phyloP scores from a whole-genome alignment of 176 grass and related monocot species.

The Aegilops bicornis region DNA sequence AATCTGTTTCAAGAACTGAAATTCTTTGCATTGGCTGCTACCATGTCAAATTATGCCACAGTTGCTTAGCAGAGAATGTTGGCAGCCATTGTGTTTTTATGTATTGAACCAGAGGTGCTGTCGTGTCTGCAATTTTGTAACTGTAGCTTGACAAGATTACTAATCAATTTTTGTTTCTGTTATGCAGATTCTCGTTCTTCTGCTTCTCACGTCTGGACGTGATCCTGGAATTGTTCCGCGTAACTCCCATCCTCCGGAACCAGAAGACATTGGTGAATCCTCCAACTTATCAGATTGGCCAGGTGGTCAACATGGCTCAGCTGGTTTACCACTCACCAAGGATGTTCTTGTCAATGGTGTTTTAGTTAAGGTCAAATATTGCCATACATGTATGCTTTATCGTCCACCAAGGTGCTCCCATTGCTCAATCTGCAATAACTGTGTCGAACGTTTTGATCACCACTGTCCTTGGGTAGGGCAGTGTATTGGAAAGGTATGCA shows the following conservation, averaged over 20 bases:
- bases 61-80: neutral
- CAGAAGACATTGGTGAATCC: conserved; percentile 57
- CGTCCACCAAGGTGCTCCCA: conserved; percentile 82
- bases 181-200: conserved; percentile 57
- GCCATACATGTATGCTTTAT: conserved; percentile 84
- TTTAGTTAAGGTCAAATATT: conserved; percentile 73
- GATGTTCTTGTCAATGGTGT: conserved; percentile 74
- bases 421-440: conserved; percentile 65
- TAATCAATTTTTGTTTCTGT: conserved; percentile 5
- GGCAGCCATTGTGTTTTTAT: neutral
- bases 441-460: conserved; percentile 72
- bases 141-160: neutral
- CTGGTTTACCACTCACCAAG: conserved; percentile 54
- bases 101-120: neutral
- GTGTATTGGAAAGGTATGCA: conserved; percentile 76
- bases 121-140: conserved; percentile 5
- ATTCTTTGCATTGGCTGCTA: neutral
- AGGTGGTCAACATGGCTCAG: conserved; percentile 37
- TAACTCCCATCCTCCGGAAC: conserved; percentile 63
- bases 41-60: neutral
- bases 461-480: conserved; percentile 83
- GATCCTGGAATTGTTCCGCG: conserved; percentile 81
- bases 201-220: conserved; percentile 63
- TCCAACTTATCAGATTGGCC: conserved; percentile 61
- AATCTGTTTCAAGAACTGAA: neutral